These are phyloP conservation scores for Neonectria faginata DNA, from an alignment of 2,329 filamentous ascomycete genomes.

Conservation along the genomic window DNA sequence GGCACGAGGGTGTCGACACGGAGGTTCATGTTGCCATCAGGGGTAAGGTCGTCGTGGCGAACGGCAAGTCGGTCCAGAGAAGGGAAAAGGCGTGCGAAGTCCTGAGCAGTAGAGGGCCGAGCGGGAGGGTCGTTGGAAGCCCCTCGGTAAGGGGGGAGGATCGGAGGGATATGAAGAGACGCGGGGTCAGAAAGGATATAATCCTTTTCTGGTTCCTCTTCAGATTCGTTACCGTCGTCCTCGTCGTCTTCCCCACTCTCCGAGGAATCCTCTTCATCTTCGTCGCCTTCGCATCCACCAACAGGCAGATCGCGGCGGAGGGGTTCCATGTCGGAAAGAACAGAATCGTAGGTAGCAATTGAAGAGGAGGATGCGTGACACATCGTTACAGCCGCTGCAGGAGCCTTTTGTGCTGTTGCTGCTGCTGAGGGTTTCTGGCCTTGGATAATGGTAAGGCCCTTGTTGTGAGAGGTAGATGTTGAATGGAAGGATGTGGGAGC, in stretches of 20 bases:
- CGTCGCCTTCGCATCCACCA: constrained; percentile 40
- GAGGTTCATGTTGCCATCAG: constrained; percentile 97
- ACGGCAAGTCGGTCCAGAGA: constrained; percentile 84
- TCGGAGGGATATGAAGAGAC: constrained; percentile 57
- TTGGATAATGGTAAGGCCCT: constrained; percentile 29
- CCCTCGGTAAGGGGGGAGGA: constrained; percentile 68
- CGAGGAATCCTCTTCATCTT: constrained; percentile 32
- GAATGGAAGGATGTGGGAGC: constrained; percentile 46
- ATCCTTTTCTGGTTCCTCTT: constrained; percentile 43
- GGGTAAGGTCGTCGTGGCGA: constrained; percentile 88
- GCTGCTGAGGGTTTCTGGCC: constrained; percentile 27
- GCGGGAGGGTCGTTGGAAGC: constrained; percentile 72
- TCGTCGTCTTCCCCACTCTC: constrained; percentile 45
- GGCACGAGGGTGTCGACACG: constrained; percentile 83
- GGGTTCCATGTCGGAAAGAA: constrained; percentile 55
- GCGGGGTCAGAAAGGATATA: constrained; percentile 45
- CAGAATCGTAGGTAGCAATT: constrained; percentile 84
- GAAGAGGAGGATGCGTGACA: constrained; percentile 61
- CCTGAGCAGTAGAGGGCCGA: constrained; percentile 80
- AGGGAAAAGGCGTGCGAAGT: constrained; percentile 89
- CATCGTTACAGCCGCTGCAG: constrained; percentile 30
- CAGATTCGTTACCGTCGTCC: constrained; percentile 45
- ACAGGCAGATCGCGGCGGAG: constrained; percentile 40
- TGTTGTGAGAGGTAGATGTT: constrained; percentile 41
- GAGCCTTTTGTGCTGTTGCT: constrained; percentile 18